A percentile compares a stretch with the other conserved stretches of the same genome.
phyloP scores from a whole-genome alignment of 2,329 filamentous ascomycete genomes.

The Aurifilum marmelostoma region DNA sequence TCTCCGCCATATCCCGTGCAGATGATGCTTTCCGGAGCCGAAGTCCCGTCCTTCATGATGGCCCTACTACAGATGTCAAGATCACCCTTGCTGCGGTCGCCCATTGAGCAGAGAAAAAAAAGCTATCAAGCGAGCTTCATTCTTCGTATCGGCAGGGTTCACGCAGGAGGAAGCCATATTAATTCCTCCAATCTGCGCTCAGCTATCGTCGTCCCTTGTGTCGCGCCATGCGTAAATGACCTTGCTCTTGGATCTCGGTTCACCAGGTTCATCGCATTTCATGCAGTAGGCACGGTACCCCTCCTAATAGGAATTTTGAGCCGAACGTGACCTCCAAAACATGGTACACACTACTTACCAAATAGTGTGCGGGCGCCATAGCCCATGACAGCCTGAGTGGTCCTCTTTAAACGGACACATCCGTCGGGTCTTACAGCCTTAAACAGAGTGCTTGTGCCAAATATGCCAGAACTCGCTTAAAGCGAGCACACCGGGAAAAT shows the following conservation, averaged over 20 bases:
- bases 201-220: neutral
- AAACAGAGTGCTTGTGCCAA: neutral
- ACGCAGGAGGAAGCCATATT: neutral
- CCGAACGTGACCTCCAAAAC: neutral
- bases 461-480: neutral
- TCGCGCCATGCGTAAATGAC: neutral
- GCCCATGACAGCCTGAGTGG: neutral
- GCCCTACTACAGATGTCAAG: neutral
- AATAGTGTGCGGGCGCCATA: neutral
- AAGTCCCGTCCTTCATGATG: neutral
- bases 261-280: neutral
- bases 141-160: neutral
- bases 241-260: neutral
- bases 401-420: neutral
- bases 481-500: neutral
- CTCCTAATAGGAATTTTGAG: neutral
- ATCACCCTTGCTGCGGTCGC: neutral
- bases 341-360: neutral
- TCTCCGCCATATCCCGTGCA: neutral
- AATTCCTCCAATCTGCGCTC: conserved; percentile 1
- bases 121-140: no score
- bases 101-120: neutral
- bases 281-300: neutral
- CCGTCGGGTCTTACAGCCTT: neutral
- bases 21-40: neutral